These are phyloP conservation scores for Aquilaria malaccensis DNA, from an alignment of 345 rosid species.

Conservation along the genomic window DNA sequence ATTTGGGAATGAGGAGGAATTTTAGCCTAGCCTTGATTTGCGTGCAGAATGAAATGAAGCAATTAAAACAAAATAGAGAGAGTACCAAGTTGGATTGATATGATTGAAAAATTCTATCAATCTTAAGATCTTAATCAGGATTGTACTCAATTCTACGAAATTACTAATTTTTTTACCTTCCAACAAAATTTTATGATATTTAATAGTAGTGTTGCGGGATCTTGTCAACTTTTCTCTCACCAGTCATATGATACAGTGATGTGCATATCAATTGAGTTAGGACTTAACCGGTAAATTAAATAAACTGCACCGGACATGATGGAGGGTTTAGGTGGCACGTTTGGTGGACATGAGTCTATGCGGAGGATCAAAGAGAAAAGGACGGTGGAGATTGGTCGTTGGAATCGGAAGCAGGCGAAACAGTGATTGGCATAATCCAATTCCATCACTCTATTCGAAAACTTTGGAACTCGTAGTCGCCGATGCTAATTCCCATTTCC, in stretches of 20 bases:
- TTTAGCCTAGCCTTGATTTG: no score
- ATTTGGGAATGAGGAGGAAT: no score
- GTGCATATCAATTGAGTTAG: neutral
- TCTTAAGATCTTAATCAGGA: no score
- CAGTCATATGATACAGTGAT: slow-evolving; percentile 20
- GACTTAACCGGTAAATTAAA: no score
- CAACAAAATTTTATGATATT: no score
- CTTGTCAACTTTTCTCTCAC: neutral
- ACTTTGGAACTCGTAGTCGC: slow-evolving; percentile 43
- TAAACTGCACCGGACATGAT: no score
- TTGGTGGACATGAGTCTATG: slow-evolving; percentile 27
- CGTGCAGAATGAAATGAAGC: no score
- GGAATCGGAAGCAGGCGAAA: slow-evolving; percentile 43
- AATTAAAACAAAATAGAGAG: no score
- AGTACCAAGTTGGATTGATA: no score
- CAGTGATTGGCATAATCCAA: neutral
- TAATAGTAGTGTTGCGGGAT: no score
- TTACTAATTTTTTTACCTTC: accelerated
- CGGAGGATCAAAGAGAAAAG: slow-evolving; percentile 29
- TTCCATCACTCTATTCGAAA: slow-evolving; percentile 29
- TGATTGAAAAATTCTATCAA: no score
- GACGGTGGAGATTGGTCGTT: slow-evolving; percentile 30
- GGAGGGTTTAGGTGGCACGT: slow-evolving; percentile 11
- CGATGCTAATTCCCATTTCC: slow-evolving; percentile 18
- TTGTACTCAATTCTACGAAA: no score